phyloP scores from a whole-genome alignment of 805 yeast species.

The Wickerhamomyces ciferrii region DNA sequence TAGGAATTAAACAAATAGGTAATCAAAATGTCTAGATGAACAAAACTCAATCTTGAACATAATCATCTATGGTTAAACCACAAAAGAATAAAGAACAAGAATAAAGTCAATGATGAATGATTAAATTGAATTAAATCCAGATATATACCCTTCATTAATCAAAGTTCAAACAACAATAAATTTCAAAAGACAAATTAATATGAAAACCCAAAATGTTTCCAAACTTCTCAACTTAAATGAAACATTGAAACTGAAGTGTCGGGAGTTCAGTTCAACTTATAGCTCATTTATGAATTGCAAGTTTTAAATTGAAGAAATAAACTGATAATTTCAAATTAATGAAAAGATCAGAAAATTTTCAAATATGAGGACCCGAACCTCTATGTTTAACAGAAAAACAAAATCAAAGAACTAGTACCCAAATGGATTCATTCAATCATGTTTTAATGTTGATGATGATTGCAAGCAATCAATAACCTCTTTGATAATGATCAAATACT shows the following conservation, averaged over 20 bases:
- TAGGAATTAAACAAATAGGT: neutral
- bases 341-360: neutral
- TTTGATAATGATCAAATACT: constrained; percentile 5
- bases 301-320: neutral
- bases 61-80: no score
- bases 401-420: neutral
- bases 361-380: constrained; percentile 72
- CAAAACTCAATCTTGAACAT: no score
- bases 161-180: neutral
- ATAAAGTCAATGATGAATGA: neutral
- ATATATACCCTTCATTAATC: neutral
- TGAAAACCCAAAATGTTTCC: neutral
- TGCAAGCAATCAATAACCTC: neutral
- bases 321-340: neutral
- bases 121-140: no score
- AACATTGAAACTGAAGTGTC: constrained; percentile 70
- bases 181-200: no score
- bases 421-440: neutral
- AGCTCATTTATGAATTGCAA: constrained; percentile 1
- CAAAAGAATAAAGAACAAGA: no score
- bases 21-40: no score
- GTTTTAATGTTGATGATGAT: neutral
- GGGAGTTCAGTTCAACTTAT: constrained; percentile 66
- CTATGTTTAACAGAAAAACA: constrained; percentile 19
- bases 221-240: constrained; percentile 2